phyloP scores from a whole-genome alignment of 352 stramenopile genomes.

The Globisporangium acanthophoron region DNA sequence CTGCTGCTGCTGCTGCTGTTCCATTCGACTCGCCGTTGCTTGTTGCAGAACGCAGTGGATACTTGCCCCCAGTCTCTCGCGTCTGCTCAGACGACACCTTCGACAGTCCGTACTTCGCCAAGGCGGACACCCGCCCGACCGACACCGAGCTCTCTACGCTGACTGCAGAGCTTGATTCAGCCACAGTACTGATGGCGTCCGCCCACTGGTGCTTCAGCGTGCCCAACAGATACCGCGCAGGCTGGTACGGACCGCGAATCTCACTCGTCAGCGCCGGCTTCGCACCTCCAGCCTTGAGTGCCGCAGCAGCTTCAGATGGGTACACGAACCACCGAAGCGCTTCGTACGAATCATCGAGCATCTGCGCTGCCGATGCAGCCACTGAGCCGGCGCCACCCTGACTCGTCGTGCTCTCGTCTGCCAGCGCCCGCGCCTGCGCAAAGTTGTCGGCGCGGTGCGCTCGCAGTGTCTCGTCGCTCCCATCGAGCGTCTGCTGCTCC shows the following conservation, averaged over 20 bases:
- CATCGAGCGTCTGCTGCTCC: neutral
- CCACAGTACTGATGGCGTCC: neutral
- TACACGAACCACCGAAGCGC: slow-evolving; percentile 73
- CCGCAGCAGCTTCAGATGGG: slow-evolving; percentile 80
- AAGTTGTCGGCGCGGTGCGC: slow-evolving; percentile 41
- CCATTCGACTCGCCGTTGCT: slow-evolving; percentile 1
- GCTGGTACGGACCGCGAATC: slow-evolving; percentile 47
- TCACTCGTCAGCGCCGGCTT: slow-evolving; percentile 53
- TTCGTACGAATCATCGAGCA: slow-evolving; percentile 45
- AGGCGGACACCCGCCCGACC: slow-evolving; percentile 2
- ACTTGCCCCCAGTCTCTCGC: slow-evolving; percentile 41
- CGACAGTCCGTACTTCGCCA: slow-evolving; percentile 9
- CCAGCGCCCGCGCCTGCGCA: slow-evolving; percentile 25
- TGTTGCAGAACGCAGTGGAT: slow-evolving; percentile 33
- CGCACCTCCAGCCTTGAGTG: slow-evolving; percentile 60
- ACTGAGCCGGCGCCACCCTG: slow-evolving; percentile 15
- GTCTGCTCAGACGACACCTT: slow-evolving; percentile 12
- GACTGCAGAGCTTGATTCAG: neutral
- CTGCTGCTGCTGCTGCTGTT: slow-evolving; percentile 1
- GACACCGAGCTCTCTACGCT: too few species aligned
- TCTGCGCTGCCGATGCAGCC: slow-evolving; percentile 33
- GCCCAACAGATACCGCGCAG: slow-evolving; percentile 34
- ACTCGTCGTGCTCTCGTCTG: slow-evolving; percentile 9
- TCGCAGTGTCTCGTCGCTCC: slow-evolving; percentile 16
- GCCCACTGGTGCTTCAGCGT: slow-evolving; percentile 48